These are phyloP conservation scores for Fomitopsis betulina DNA, from an alignment of 1,284 basidiomycete genomes.

Conservation along the genomic window DNA sequence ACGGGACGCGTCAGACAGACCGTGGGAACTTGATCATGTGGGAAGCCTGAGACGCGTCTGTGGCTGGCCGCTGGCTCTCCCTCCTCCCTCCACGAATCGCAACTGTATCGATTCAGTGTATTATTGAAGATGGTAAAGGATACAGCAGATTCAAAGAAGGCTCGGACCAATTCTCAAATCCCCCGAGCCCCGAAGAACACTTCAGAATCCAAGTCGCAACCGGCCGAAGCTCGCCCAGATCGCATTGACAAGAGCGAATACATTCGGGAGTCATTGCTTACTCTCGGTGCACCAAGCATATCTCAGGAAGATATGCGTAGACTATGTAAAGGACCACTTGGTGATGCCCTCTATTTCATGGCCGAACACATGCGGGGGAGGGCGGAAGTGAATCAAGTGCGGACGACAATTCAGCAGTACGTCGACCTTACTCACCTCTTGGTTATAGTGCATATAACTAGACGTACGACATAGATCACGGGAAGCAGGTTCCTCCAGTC, in stretches of 20 bases:
- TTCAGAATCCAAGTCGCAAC: background rate
- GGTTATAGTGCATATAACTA: no score
- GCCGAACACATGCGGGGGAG: conserved; percentile 13
- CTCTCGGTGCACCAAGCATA: conserved; percentile 5
- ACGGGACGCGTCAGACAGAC: conserved; percentile 22
- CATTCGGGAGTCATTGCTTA: background rate
- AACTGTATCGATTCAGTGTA: background rate
- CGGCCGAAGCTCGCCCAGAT: background rate
- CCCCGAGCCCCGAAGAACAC: background rate
- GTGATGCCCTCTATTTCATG: conserved; percentile 11
- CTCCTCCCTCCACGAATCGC: background rate
- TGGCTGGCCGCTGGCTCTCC: background rate
- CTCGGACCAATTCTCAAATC: background rate
- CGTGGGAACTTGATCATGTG: conserved; percentile 13
- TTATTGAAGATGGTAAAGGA: background rate
- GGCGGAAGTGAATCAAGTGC: background rate
- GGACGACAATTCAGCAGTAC: conserved; percentile 12
- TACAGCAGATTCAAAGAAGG: background rate
- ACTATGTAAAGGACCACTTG: conserved; percentile 17
- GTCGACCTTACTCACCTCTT: background rate
- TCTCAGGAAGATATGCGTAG: conserved; percentile 9
- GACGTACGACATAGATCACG: background rate
- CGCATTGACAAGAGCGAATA: background rate
- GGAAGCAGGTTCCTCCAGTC: background rate
- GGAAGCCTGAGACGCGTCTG: background rate